Conservation (phyloP, 768 basidiomycete genomes). For the Trametes cubensis region DNA sequence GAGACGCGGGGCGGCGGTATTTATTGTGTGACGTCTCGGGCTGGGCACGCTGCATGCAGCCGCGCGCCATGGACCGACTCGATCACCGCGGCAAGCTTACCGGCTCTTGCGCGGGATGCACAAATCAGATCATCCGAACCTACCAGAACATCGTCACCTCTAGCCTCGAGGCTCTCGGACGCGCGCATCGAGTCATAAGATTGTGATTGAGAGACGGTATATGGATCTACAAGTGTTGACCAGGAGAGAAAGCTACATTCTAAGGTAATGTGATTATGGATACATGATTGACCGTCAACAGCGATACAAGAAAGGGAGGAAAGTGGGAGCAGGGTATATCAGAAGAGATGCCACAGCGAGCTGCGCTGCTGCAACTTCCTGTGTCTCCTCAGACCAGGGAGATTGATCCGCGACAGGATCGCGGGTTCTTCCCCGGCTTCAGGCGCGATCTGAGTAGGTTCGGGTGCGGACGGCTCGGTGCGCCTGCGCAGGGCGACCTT, state of each 20-base stretch:
- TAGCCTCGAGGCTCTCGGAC: not conserved
- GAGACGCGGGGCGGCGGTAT: conserved; percentile 3
- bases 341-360: conserved; percentile 31
- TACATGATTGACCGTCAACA: not conserved
- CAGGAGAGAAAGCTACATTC: not conserved
- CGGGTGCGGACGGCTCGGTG: not conserved
- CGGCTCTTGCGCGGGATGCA: not conserved
- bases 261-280: conserved; percentile 7
- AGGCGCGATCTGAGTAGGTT: not conserved
- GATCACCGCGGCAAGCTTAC: not conserved
- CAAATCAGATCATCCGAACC: conserved; percentile 5
- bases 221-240: not conserved
- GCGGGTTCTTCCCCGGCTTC: not conserved
- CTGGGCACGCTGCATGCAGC: conserved; percentile 7
- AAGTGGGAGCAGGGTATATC: not conserved
- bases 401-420: conserved; percentile 12
- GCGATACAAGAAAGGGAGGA: not conserved
- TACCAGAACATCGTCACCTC: not conserved
- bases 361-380: conserved; percentile 28
- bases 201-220: no score
- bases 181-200: not conserved
- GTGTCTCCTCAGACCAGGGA: conserved; percentile 25
- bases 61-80: not conserved
- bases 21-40: conserved; percentile 18
- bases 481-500: conserved; percentile 14